phyloP scores from a whole-genome alignment of 768 basidiomycete species.

The Dendrothele bispora region DNA sequence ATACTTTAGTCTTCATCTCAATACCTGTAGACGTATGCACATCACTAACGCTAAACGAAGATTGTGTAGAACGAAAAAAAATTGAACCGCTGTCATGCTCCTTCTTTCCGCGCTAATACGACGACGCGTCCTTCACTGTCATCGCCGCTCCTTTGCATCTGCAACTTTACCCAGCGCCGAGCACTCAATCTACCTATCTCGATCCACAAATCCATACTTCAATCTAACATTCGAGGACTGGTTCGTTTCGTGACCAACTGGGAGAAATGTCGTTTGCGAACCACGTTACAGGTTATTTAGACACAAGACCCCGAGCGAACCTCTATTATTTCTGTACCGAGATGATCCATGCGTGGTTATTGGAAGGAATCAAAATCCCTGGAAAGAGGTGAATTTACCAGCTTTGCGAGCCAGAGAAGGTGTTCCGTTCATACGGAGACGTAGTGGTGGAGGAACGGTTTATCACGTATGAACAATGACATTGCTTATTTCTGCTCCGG shows the following conservation, averaged over 20 bases:
- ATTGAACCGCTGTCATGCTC: too few relatives aligned
- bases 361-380: conserved; percentile 96
- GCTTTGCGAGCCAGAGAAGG: conserved; percentile 45
- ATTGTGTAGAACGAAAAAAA: too few relatives aligned
- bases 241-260: conserved; percentile 24
- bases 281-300: conserved; percentile 65
- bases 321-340: conserved; percentile 84
- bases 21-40: too few relatives aligned
- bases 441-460: conserved; percentile 94
- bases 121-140: neutral
- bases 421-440: conserved; percentile 78
- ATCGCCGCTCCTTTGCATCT: neutral
- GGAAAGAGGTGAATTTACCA: conserved; percentile 90
- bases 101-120: too few relatives aligned
- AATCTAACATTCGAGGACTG: conserved; percentile 92
- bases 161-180: conserved; percentile 24
- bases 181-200: conserved; percentile 69
- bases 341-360: conserved; percentile 90
- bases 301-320: conserved; percentile 61
- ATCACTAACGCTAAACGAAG: too few relatives aligned
- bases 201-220: conserved; percentile 81
- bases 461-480: conserved; percentile 72
- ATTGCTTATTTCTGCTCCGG: neutral
- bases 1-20: too few relatives aligned
- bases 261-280: neutral